Conservation (phyloP, 176 grass and related monocot genomes). For the Oryza meridionalis region DNA sequence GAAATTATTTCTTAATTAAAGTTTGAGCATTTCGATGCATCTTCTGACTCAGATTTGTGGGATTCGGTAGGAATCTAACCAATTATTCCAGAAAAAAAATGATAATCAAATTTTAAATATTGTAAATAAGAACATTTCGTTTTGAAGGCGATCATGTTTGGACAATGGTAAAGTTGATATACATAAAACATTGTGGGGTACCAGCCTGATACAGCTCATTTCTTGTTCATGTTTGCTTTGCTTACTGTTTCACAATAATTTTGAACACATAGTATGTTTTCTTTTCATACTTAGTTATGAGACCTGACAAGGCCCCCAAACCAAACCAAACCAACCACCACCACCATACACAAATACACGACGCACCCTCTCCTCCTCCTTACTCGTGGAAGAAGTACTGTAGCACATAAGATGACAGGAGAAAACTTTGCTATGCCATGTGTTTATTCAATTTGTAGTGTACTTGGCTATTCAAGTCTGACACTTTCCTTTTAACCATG, state of each 20-base stretch:
- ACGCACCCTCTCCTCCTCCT: no score
- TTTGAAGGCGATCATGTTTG: neutral
- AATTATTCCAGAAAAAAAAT: neutral
- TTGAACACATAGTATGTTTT: neutral
- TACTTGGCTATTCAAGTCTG: neutral
- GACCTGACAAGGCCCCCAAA: neutral
- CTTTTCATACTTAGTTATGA: neutral
- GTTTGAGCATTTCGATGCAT: neutral
- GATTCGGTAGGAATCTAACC: neutral
- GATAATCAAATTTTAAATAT: conserved; percentile 5
- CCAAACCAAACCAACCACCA: neutral
- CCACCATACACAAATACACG: no score
- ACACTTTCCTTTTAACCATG: conserved; percentile 27
- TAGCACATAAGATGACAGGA: neutral
- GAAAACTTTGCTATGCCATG: neutral
- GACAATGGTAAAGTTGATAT: neutral
- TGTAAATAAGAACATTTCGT: neutral
- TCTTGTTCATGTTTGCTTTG: neutral
- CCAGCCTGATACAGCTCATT: neutral
- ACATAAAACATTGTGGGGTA: neutral
- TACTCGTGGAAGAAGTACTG: neutral
- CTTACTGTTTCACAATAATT: neutral
- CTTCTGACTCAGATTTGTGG: neutral
- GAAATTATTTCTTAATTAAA: neutral
- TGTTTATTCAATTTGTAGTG: neutral